phyloP scores from a whole-genome alignment of 768 basidiomycete genomes.

The Xerocomellus intermedius region DNA sequence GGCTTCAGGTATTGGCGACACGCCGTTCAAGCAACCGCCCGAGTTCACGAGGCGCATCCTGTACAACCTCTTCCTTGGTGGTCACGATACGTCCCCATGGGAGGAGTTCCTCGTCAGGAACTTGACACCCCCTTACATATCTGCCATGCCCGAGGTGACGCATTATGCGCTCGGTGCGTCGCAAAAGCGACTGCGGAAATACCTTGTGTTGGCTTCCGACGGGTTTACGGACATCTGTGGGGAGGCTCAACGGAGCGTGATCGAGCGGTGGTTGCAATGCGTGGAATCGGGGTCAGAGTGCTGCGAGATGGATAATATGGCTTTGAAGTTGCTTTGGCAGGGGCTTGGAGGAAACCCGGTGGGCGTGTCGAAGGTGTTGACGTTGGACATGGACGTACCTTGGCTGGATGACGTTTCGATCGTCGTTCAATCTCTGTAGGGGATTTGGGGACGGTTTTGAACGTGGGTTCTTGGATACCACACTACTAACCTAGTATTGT shows the following conservation, averaged over 20 bases:
- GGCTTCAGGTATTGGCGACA: constrained; percentile 59
- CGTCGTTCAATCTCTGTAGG: constrained; percentile 55
- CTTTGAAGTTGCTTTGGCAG: constrained; percentile 54
- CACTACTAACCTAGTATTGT: constrained; percentile 6
- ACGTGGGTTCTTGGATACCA: background rate
- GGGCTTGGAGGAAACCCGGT: constrained; percentile 56
- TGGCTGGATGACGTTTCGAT: constrained; percentile 73
- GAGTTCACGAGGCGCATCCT: constrained; percentile 63
- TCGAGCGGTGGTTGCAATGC: constrained; percentile 52
- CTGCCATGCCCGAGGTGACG: constrained; percentile 59
- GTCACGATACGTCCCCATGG: constrained; percentile 60
- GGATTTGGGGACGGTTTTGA: background rate
- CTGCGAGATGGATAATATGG: constrained; percentile 43
- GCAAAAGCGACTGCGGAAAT: constrained; percentile 37
- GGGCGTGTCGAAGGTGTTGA: constrained; percentile 56
- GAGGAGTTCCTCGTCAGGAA: constrained; percentile 66
- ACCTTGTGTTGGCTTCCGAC: constrained; percentile 64
- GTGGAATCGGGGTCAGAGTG: constrained; percentile 33
- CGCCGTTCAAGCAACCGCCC: constrained; percentile 73
- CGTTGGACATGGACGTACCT: constrained; percentile 59
- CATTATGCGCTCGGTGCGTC: constrained; percentile 47
- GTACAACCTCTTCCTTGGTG: constrained; percentile 63
- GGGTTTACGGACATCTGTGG: constrained; percentile 64
- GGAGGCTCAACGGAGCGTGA: constrained; percentile 44
- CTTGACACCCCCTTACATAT: constrained; percentile 64